A percentile compares a stretch with the other conserved stretches of the same genome.
These are phyloP conservation scores for Nasturtium officinale DNA, from an alignment of 345 rosid species.

Conservation along the genomic window DNA sequence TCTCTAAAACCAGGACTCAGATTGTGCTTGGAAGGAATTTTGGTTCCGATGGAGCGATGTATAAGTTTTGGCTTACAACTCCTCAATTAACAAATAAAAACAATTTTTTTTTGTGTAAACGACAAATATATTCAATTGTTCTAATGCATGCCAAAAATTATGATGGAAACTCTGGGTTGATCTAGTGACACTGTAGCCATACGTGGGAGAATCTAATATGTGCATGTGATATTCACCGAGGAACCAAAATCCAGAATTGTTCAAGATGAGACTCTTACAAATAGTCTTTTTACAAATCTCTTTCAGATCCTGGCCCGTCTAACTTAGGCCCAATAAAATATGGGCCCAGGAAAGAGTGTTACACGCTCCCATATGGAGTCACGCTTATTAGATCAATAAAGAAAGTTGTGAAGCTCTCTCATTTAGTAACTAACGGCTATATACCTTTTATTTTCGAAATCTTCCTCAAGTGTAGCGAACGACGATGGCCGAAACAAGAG, in stretches of 20 bases:
- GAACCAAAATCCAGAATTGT: too few relatives aligned
- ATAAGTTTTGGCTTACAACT: not conserved
- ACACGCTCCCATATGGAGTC: constrained; percentile 24
- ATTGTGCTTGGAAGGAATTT: too few relatives aligned
- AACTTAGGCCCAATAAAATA: not conserved
- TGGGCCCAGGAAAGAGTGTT: constrained; percentile 17
- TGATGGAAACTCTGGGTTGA: not conserved
- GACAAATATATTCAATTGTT: not conserved
- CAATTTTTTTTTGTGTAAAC: too few relatives aligned
- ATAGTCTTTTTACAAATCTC: too few relatives aligned
- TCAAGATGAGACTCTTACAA: too few relatives aligned
- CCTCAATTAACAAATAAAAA: not conserved
- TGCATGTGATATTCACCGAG: too few relatives aligned
- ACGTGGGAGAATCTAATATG: too few relatives aligned
- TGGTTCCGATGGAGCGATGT: not conserved
- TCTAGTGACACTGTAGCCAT: too few relatives aligned
- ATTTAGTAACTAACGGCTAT: constrained; percentile 36
- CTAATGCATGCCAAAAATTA: not conserved
- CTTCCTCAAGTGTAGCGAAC: not conserved
- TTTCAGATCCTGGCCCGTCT: not conserved
- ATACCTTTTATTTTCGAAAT: constrained; percentile 24
- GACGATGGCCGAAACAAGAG: constrained; percentile 44
- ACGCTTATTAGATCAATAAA: too few relatives aligned
- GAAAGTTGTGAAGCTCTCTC: not conserved
- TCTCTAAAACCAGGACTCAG: too few relatives aligned